Conservation (phyloP, 345 rosid species). For the Ricinus communis region DNA sequence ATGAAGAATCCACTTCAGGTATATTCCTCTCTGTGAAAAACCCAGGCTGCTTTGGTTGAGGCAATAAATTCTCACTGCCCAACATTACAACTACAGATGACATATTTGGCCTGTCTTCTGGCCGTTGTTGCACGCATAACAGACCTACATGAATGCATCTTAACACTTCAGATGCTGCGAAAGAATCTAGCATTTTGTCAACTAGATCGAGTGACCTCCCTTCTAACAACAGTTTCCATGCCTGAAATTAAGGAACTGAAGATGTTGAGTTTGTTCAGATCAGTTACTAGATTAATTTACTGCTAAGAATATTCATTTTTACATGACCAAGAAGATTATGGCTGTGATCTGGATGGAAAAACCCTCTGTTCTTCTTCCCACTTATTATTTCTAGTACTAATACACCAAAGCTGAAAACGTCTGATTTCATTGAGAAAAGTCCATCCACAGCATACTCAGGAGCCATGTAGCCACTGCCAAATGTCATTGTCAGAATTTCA, state of each 20-base stretch:
- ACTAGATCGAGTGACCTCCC: conserved; percentile 31
- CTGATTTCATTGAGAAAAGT: conserved; percentile 11
- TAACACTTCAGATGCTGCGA: conserved; percentile 22
- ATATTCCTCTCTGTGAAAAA: conserved; percentile 30
- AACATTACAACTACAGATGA: conserved; percentile 43
- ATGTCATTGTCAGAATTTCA: neutral
- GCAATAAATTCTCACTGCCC: conserved; percentile 40
- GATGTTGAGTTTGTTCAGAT: too few relatives aligned
- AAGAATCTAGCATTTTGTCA: conserved; percentile 11
- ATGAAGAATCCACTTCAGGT: conserved; percentile 26
- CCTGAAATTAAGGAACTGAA: conserved; percentile 17
- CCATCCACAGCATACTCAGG: conserved; percentile 20
- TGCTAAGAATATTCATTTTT: neutral
- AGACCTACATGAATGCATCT: conserved; percentile 47
- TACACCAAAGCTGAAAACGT: conserved; percentile 17
- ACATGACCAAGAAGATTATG: conserved; percentile 20
- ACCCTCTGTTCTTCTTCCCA: conserved; percentile 15
- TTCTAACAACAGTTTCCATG: conserved; percentile 40
- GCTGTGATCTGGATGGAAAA: conserved; percentile 1
- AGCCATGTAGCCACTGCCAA: conserved; percentile 18
- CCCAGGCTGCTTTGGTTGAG: conserved; percentile 43
- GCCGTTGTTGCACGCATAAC: conserved; percentile 44
- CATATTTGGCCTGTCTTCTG: conserved; percentile 47
- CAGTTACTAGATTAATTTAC: too few relatives aligned
- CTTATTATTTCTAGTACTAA: neutral